These are phyloP conservation scores for Coelastrella sp. DNA, from an alignment of 139 green algal genomes.

Conservation along the genomic window DNA sequence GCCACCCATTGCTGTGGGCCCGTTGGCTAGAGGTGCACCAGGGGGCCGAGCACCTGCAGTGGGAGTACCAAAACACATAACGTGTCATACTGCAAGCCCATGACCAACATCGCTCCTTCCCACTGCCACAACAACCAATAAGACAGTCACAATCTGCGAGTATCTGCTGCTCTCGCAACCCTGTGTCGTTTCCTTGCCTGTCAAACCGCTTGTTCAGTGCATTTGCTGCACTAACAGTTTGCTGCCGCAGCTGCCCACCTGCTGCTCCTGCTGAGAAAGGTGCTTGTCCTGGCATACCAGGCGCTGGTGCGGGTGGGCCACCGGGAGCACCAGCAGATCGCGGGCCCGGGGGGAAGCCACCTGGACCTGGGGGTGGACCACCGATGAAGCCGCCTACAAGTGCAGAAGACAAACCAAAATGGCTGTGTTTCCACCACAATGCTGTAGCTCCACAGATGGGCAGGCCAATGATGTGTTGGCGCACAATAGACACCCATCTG, in stretches of 20 bases:
- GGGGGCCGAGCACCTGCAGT: neutral
- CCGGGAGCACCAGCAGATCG: neutral
- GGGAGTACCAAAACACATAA: too few species aligned
- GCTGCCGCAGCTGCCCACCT: neutral
- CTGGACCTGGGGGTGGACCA: neutral
- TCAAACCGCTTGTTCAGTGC: too few species aligned
- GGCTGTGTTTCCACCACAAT: neutral
- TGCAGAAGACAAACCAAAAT: neutral
- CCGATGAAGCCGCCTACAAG: neutral
- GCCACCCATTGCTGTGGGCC: neutral
- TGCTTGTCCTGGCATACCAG: neutral
- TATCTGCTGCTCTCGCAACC: too few species aligned
- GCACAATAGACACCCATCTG: neutral
- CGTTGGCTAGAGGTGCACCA: neutral
- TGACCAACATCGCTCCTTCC: too few species aligned
- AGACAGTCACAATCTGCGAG: too few species aligned
- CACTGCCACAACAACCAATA: too few species aligned
- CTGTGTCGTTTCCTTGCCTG: too few species aligned
- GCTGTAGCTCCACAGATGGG: too few species aligned
- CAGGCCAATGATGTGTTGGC: neutral
- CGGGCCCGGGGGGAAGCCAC: conserved; percentile 1
- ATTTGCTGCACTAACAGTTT: too few species aligned
- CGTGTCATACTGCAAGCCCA: too few species aligned
- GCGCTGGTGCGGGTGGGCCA: neutral
- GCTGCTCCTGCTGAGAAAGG: neutral